Evolutionary conservation across 164 flowering plant genomes (phyloP).

Genomic region (Nymphaea colorata): DNA sequence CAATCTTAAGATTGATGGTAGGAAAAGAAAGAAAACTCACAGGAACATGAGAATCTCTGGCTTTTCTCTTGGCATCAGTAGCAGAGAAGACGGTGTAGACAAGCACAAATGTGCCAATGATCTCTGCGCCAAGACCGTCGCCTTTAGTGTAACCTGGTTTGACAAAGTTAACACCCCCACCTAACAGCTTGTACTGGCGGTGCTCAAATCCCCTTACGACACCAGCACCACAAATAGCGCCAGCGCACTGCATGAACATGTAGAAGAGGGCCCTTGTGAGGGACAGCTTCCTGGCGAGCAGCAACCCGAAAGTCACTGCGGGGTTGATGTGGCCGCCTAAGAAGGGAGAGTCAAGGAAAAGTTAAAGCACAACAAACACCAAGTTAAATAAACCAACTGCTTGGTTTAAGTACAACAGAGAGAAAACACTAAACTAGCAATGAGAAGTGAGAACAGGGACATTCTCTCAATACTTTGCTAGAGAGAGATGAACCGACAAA

Average conservation of each 20-base stretch:
- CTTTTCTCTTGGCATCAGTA: slow-evolving; percentile 60
- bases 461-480: too few relatives aligned
- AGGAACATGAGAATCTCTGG: slow-evolving; percentile 66
- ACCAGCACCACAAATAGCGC: slow-evolving; percentile 55
- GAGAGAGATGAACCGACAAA: not conserved
- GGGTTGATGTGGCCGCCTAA: slow-evolving; percentile 64
- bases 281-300: slow-evolving; percentile 52
- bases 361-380: not conserved
- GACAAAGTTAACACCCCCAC: slow-evolving; percentile 47
- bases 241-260: slow-evolving; percentile 53
- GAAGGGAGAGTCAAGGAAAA: not conserved
- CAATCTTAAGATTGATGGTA: not conserved
- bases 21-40: slow-evolving; percentile 20
- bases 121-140: slow-evolving; percentile 49
- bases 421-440: not conserved
- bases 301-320: slow-evolving; percentile 54
- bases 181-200: slow-evolving; percentile 13
- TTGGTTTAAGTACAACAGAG: not conserved
- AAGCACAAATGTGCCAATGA: slow-evolving; percentile 51
- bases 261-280: slow-evolving; percentile 43
- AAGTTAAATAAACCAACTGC: not conserved
- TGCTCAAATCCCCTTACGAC: slow-evolving; percentile 47
- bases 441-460: not conserved
- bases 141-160: slow-evolving; percentile 44
- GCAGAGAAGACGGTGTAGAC: slow-evolving; percentile 63